Evolutionary conservation across 768 basidiomycete genomes (phyloP).

Genomic region (Trametes maxima): DNA sequence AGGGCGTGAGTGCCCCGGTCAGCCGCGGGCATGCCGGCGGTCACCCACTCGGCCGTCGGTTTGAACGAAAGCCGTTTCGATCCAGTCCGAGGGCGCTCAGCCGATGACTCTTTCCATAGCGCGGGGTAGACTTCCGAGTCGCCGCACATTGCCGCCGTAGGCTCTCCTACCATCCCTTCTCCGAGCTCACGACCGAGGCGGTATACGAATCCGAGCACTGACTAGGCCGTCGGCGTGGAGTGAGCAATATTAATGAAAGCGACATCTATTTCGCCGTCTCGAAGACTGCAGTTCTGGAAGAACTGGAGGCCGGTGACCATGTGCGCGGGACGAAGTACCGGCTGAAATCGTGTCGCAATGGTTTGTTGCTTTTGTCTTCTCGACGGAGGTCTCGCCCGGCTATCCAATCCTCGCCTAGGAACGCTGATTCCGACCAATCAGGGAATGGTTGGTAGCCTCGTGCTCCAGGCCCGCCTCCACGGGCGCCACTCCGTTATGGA

Average conservation of each 20-base stretch:
- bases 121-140: too few species aligned
- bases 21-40: background rate
- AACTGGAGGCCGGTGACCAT: background rate
- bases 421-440: background rate
- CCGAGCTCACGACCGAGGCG: too few species aligned
- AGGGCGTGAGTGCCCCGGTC: background rate
- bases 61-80: background rate
- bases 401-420: background rate
- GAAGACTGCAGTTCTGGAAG: background rate
- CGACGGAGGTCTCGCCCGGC: background rate
- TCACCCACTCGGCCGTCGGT: background rate
- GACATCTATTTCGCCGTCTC: too few species aligned
- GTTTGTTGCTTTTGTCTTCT: background rate
- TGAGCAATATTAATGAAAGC: too few species aligned
- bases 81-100: background rate
- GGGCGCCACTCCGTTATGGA: slow-evolving; percentile 15
- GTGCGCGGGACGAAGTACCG: background rate
- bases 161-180: too few species aligned
- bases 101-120: background rate
- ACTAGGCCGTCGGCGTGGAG: too few species aligned
- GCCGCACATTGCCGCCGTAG: too few species aligned
- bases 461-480: background rate
- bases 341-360: background rate
- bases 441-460: background rate
- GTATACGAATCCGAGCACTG: too few species aligned